These are phyloP conservation scores for Penicillium manginii DNA, from an alignment of 495 filamentous ascomycete genomes.

Conservation along the genomic window DNA sequence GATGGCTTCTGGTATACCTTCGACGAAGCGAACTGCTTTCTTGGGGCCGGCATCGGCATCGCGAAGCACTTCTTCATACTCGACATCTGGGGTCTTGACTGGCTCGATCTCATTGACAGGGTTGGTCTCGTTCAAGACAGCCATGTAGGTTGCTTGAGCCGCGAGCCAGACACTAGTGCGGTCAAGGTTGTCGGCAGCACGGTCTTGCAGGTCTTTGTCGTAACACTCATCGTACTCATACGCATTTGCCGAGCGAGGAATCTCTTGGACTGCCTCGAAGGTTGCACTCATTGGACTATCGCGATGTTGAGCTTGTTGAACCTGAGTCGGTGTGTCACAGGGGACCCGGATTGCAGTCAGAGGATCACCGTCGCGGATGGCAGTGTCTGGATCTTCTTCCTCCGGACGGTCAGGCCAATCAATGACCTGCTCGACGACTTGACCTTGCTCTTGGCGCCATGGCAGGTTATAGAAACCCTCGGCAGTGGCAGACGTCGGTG, in stretches of 20 bases:
- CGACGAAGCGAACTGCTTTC: constrained; percentile 78
- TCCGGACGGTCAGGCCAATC: constrained; percentile 58
- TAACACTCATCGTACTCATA: constrained; percentile 74
- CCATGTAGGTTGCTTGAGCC: constrained; percentile 76
- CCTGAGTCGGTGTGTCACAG: constrained; percentile 27
- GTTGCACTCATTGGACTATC: constrained; percentile 38
- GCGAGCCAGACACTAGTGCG: constrained; percentile 81
- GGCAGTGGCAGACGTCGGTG: constrained; percentile 76
- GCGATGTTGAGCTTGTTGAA: constrained; percentile 16
- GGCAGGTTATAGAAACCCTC: constrained; percentile 84
- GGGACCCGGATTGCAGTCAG: constrained; percentile 63
- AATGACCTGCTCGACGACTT: constrained; percentile 69
- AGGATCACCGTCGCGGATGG: constrained; percentile 54
- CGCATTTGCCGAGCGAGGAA: constrained; percentile 41
- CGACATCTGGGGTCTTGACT: constrained; percentile 23
- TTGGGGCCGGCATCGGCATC: constrained; percentile 46
- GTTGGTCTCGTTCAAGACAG: constrained; percentile 69
- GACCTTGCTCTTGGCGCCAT: constrained; percentile 57
- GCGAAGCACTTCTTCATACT: constrained; percentile 24
- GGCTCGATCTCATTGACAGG: constrained; percentile 52
- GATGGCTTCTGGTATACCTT: constrained; percentile 48
- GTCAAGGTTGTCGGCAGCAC: constrained; percentile 69
- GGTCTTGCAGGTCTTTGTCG: constrained; percentile 64
- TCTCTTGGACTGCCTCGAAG: constrained; percentile 41
- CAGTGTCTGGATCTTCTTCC: constrained; percentile 47